Conservation (phyloP, 2,329 filamentous ascomycete species). For the Madurella fahalii region DNA sequence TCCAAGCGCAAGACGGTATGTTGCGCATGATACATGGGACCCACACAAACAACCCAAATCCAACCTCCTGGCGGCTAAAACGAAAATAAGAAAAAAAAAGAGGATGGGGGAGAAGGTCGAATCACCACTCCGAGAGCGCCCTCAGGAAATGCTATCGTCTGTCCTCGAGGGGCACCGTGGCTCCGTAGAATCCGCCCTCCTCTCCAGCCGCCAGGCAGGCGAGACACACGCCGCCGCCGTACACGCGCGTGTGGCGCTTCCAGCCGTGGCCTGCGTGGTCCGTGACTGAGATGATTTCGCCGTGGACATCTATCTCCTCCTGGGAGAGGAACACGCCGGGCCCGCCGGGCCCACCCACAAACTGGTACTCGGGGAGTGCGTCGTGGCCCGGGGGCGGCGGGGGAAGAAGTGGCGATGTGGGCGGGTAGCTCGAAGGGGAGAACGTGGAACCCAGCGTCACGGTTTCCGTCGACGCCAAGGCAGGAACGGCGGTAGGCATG, state of each 20-base stretch:
- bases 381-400: constrained; percentile 41
- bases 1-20: no score
- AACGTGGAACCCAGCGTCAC: constrained; percentile 29
- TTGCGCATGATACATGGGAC: no score
- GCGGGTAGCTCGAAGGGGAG: constrained; percentile 48
- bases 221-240: constrained; percentile 54
- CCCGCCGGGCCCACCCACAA: constrained; percentile 26
- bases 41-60: background rate
- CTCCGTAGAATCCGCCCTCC: constrained; percentile 48
- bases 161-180: constrained; percentile 50
- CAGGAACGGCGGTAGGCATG: constrained; percentile 10
- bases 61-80: background rate
- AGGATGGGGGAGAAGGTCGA: no score
- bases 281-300: constrained; percentile 48
- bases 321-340: constrained; percentile 20
- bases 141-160: constrained; percentile 32
- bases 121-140: no score
- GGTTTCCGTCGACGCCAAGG: constrained; percentile 15
- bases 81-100: no score
- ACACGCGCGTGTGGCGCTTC: constrained; percentile 57
- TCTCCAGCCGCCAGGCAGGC: constrained; percentile 49
- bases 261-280: constrained; percentile 48
- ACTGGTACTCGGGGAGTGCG: constrained; percentile 27
- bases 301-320: constrained; percentile 42
- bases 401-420: constrained; percentile 44